Evolutionary conservation across 148 eudicot species (phyloP).

Genomic region (Linanthus parryae): DNA sequence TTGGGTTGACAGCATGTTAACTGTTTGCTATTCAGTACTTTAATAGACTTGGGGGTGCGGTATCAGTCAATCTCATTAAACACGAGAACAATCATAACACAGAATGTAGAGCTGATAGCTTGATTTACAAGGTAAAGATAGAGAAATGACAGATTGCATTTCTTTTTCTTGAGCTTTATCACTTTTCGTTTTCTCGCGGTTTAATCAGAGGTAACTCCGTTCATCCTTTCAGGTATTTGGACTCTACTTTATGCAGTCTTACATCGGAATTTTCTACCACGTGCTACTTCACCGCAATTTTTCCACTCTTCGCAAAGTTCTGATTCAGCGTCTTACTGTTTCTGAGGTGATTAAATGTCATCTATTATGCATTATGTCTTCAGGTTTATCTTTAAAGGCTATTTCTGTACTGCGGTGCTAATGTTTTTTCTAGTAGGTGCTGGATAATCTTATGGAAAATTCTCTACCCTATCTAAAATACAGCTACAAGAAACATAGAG

Average conservation of each 20-base stretch:
- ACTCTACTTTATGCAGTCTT: constrained; percentile 93
- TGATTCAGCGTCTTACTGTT: constrained; percentile 78
- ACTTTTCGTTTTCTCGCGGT: not conserved
- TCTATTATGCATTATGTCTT: not conserved
- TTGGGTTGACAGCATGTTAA: constrained; percentile 73
- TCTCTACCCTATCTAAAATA: constrained; percentile 73
- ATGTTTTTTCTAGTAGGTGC: constrained; percentile 52
- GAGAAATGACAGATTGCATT: not conserved
- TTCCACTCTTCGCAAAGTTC: constrained; percentile 76
- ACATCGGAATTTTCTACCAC: constrained; percentile 91
- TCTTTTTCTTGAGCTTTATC: not conserved
- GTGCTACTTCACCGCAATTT: constrained; percentile 83
- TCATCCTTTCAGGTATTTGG: constrained; percentile 71
- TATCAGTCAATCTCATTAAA: constrained; percentile 75
- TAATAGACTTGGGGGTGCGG: constrained; percentile 70
- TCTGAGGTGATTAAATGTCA: constrained; percentile 49
- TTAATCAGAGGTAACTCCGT: no score
- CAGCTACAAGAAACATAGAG: constrained; percentile 61
- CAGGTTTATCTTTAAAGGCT: no score
- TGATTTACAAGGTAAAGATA: constrained; percentile 83
- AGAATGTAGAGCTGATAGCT: constrained; percentile 79
- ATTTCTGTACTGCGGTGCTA: not conserved
- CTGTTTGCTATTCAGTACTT: constrained; percentile 78
- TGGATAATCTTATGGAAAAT: constrained; percentile 77
- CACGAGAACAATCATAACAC: constrained; percentile 55